Evolutionary conservation across 306 rosid genomes (phyloP).

Genomic region (Vigna trinervia): DNA sequence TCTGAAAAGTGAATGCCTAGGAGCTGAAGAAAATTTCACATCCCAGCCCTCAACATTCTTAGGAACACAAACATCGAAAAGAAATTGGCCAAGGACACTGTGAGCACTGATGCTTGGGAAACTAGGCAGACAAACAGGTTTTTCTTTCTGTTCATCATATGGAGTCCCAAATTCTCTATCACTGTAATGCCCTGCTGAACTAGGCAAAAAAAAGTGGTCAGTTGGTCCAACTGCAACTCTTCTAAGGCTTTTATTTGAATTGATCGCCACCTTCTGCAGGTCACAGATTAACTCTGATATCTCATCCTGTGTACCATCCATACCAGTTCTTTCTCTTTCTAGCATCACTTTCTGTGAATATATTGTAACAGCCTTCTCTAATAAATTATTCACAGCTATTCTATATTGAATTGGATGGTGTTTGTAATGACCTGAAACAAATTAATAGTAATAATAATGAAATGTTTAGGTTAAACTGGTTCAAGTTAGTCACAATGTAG

Average conservation of each 20-base stretch:
- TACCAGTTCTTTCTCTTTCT: slow-evolving; percentile 59
- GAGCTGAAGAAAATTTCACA: slow-evolving; percentile 58
- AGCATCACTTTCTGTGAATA: slow-evolving; percentile 52
- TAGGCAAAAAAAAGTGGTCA: slow-evolving; percentile 61
- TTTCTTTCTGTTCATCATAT: slow-evolving; percentile 65
- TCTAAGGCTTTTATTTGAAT: slow-evolving; percentile 64
- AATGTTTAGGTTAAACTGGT: slow-evolving; percentile 20
- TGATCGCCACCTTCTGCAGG: slow-evolving; percentile 64
- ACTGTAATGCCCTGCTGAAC: slow-evolving; percentile 55
- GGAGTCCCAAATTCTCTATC: slow-evolving; percentile 57
- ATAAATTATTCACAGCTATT: slow-evolving; percentile 75
- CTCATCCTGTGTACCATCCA: slow-evolving; percentile 56
- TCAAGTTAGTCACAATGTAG: slow-evolving; percentile 25
- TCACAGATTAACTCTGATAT: slow-evolving; percentile 56
- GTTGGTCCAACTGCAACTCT: slow-evolving; percentile 67
- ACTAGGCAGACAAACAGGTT: slow-evolving; percentile 49
- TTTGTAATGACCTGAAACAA: slow-evolving; percentile 75
- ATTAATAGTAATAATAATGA: slow-evolving; percentile 13
- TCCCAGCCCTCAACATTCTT: slow-evolving; percentile 85
- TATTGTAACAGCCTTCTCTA: slow-evolving; percentile 72
- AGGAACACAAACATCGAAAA: slow-evolving; percentile 84
- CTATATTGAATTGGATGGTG: slow-evolving; percentile 73
- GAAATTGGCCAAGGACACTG: slow-evolving; percentile 87
- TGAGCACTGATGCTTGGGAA: slow-evolving; percentile 63
- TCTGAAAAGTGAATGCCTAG: slow-evolving; percentile 57